Evolutionary conservation across 169 alveolate species (phyloP).

Genomic region (Plasmodium knowlesi): DNA sequence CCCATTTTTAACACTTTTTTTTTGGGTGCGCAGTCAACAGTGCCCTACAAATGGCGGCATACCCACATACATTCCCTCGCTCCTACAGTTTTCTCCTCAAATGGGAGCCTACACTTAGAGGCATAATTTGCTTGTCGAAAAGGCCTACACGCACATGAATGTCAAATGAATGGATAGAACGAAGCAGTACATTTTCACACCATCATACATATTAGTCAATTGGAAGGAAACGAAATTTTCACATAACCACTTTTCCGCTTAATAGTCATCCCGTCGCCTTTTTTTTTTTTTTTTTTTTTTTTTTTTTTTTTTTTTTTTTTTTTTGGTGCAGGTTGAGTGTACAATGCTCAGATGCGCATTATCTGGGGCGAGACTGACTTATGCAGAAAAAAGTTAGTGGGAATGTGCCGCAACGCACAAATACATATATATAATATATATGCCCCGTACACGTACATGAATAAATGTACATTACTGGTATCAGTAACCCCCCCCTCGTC

Average conservation of each 20-base stretch:
- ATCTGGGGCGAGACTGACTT: not conserved
- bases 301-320: no score
- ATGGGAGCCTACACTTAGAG: no score
- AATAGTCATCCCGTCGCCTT: not conserved
- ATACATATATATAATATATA: not conserved
- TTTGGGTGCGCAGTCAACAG: not conserved
- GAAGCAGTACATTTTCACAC: not conserved
- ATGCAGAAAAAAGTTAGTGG: not conserved
- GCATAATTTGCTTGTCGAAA: no score
- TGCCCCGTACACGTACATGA: not conserved
- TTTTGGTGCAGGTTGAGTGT: not conserved
- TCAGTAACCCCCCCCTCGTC: not conserved
- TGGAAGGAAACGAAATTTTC: not conserved
- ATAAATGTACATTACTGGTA: not conserved
- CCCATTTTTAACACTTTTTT: not conserved
- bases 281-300: no score
- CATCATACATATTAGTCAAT: not conserved
- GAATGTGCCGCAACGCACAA: not conserved
- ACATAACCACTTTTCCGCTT: not conserved
- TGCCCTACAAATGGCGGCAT: not conserved
- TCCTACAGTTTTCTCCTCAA: not conserved
- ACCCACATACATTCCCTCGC: not conserved
- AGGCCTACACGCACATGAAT: not conserved
- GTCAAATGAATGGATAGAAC: not conserved
- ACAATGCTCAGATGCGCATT: not conserved